These are phyloP conservation scores for Auricularia sp. DNA, from an alignment of 768 basidiomycete species.

Conservation along the genomic window DNA sequence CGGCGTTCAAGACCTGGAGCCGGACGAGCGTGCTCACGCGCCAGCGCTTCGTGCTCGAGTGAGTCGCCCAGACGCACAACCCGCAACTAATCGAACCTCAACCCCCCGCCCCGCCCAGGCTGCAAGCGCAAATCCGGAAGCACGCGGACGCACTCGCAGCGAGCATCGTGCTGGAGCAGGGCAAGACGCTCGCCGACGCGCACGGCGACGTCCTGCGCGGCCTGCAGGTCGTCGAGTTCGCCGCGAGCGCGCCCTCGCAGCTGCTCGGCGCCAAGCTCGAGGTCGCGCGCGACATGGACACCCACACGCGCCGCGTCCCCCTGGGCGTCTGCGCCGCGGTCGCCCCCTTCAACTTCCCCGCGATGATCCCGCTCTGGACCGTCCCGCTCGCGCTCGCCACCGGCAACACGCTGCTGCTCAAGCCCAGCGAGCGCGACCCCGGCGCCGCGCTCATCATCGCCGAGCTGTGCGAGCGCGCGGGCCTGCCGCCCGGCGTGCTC, in stretches of 20 bases:
- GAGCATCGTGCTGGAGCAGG: constrained; percentile 91
- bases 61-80: constrained; percentile 19
- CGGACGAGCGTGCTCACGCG: constrained; percentile 73
- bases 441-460: constrained; percentile 98
- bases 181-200: constrained; percentile 90
- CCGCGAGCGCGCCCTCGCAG: constrained; percentile 68
- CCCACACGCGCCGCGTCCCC: constrained; percentile 71
- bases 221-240: constrained; percentile 77
- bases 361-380: constrained; percentile 74
- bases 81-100: background rate
- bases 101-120: constrained; percentile 32
- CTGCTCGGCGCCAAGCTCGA: constrained; percentile 90
- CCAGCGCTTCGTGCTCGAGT: constrained; percentile 87
- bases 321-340: constrained; percentile 56
- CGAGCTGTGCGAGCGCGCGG: constrained; percentile 84
- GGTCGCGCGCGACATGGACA: constrained; percentile 88
- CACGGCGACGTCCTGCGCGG: constrained; percentile 92
- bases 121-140: constrained; percentile 78
- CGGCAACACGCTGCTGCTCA: constrained; percentile 89
- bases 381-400: constrained; percentile 76
- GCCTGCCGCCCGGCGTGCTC: constrained; percentile 78
- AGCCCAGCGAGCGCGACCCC: constrained; percentile 94
- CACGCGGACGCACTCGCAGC: constrained; percentile 78
- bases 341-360: constrained; percentile 82
- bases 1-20: constrained; percentile 87